Conservation (phyloP, 768 basidiomycete species). For the Pisolithus albus region DNA sequence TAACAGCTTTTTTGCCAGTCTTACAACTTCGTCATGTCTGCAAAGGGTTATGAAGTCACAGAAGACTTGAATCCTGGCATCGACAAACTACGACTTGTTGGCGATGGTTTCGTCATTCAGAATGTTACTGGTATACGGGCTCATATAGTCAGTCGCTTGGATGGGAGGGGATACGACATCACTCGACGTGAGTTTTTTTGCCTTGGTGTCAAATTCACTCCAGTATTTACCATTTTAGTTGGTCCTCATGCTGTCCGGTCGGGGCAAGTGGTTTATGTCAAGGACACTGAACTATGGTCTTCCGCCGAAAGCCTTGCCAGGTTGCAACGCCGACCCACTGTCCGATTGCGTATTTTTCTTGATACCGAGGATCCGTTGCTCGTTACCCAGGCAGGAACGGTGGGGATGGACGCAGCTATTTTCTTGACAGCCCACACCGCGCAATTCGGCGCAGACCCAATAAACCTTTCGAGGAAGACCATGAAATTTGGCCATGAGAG, state of each 20-base stretch:
- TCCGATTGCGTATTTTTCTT: conserved; percentile 55
- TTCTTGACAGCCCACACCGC: conserved; percentile 57
- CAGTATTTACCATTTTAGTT: conserved; percentile 38
- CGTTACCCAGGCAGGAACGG: conserved; percentile 32
- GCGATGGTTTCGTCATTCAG: conserved; percentile 68
- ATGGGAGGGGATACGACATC: conserved; percentile 82
- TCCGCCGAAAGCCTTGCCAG: conserved; percentile 20
- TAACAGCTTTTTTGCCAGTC: conserved; percentile 38
- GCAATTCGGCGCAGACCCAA: conserved; percentile 63
- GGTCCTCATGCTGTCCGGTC: conserved; percentile 74
- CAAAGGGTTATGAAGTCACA: conserved; percentile 40
- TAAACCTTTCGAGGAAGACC: conserved; percentile 24
- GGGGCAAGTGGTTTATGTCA: conserved; percentile 78
- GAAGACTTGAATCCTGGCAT: conserved; percentile 69
- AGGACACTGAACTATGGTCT: conserved; percentile 51
- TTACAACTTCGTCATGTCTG: conserved; percentile 75
- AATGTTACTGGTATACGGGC: conserved; percentile 75
- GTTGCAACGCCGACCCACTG: conserved; percentile 28
- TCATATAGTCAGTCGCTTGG: conserved; percentile 71
- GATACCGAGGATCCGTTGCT: conserved; percentile 44
- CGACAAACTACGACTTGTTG: conserved; percentile 54
- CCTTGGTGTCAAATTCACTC: conserved; percentile 3
- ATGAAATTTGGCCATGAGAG: conserved; percentile 40
- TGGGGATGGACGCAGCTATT: conserved; percentile 38
- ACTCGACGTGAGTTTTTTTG: conserved; percentile 56